phyloP scores from a whole-genome alignment of 805 yeast species.

The Yamadazyma sp. region DNA sequence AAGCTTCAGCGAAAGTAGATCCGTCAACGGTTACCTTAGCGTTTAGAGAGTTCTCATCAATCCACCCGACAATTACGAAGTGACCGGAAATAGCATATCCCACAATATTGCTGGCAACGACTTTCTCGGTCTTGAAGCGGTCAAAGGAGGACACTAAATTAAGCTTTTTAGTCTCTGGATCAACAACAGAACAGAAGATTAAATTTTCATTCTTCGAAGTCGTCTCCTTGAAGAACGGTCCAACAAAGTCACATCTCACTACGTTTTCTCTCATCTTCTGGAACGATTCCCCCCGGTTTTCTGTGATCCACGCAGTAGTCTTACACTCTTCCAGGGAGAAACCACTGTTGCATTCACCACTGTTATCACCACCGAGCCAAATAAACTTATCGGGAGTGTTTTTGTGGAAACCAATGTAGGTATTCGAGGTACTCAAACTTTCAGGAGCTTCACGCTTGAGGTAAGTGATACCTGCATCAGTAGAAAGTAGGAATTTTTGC shows the following conservation, averaged over 20 bases:
- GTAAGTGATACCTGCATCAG: constrained; percentile 67
- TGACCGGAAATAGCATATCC: constrained; percentile 75
- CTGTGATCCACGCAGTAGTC: constrained; percentile 58
- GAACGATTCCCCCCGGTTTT: constrained; percentile 69
- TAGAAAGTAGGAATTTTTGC: constrained; percentile 55
- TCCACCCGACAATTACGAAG: constrained; percentile 70
- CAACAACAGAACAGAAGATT: constrained; percentile 62
- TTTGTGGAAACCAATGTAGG: constrained; percentile 60
- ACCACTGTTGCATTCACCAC: background rate
- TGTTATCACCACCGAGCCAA: constrained; percentile 45
- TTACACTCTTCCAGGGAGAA: constrained; percentile 42
- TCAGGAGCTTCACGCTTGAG: constrained; percentile 49
- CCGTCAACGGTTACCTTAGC: constrained; percentile 85
- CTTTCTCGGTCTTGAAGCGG: constrained; percentile 44
- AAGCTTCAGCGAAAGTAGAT: constrained; percentile 67
- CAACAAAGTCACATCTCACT: constrained; percentile 66
- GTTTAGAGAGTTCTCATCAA: constrained; percentile 44
- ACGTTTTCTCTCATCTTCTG: constrained; percentile 52
- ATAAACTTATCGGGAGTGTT: constrained; percentile 57
- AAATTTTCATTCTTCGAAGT: constrained; percentile 36
- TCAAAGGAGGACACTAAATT: constrained; percentile 51
- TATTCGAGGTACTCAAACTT: constrained; percentile 29
- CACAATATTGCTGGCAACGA: constrained; percentile 55
- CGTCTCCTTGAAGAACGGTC: constrained; percentile 46
- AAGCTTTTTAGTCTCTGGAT: constrained; percentile 26